Percentiles rank a stretch among this genome's conserved stretches.
These are phyloP conservation scores for Fusarium heterosporum DNA, from an alignment of 2,329 filamentous ascomycete species.

Conservation along the genomic window DNA sequence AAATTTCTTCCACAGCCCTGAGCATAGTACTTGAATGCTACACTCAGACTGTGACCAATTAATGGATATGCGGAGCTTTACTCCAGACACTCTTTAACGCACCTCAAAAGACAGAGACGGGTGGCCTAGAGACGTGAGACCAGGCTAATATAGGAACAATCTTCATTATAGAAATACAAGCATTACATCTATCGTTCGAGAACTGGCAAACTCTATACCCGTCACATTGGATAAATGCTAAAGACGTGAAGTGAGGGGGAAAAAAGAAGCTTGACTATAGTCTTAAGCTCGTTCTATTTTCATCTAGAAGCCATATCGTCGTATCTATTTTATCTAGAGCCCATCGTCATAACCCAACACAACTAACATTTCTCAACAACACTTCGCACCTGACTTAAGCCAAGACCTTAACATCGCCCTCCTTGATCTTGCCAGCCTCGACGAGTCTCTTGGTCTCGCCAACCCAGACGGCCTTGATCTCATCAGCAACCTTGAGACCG, in stretches of 20 bases:
- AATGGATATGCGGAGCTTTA: background rate
- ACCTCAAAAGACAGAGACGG: too few species aligned
- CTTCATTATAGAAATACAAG: background rate
- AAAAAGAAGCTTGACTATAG: constrained; percentile 7
- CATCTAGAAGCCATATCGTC: constrained; percentile 31
- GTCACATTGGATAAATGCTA: background rate
- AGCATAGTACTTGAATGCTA: background rate
- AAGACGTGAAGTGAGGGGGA: background rate
- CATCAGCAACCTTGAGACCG: constrained; percentile 79
- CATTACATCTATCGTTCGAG: background rate
- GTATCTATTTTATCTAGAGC: constrained; percentile 41
- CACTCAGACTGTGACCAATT: background rate
- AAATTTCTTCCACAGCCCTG: background rate
- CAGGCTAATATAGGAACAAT: background rate
- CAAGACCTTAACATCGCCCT: constrained; percentile 79
- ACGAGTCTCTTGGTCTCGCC: constrained; percentile 83
- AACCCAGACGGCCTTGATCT: constrained; percentile 87
- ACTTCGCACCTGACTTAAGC: constrained; percentile 45
- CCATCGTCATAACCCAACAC: constrained; percentile 31
- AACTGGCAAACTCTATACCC: background rate
- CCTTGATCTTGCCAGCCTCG: constrained; percentile 86
- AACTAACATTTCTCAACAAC: background rate
- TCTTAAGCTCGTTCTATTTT: constrained; percentile 34
- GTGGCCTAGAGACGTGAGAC: background rate
- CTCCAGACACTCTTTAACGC: background rate